phyloP scores from a whole-genome alignment of 495 filamentous ascomycete species.

The Lasiosphaeria hispida region DNA sequence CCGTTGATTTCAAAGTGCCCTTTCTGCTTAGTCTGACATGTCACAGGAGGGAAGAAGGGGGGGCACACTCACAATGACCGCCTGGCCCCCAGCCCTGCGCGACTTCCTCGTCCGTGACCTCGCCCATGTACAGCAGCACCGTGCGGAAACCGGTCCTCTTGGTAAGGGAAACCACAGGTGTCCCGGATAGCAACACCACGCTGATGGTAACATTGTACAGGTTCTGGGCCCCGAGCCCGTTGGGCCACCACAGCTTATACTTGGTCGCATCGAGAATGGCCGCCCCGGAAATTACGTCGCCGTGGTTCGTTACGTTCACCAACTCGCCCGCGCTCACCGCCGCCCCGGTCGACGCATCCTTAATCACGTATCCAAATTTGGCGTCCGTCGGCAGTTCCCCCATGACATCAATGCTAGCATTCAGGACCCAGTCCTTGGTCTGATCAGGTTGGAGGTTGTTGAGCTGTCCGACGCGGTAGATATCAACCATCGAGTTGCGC shows the following conservation, averaged over 20 bases:
- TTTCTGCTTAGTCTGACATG: not conserved
- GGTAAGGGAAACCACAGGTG: constrained; percentile 45
- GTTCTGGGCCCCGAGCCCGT: constrained; percentile 56
- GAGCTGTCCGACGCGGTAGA: constrained; percentile 60
- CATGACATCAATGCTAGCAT: constrained; percentile 65
- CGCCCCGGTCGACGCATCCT: constrained; percentile 45
- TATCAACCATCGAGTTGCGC: constrained; percentile 58
- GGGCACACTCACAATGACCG: too few species aligned
- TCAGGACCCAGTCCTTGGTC: constrained; percentile 62
- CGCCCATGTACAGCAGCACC: constrained; percentile 60
- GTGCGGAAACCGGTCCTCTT: constrained; percentile 66
- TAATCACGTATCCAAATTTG: constrained; percentile 53
- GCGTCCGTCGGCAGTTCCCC: constrained; percentile 50
- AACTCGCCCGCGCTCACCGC: constrained; percentile 47
- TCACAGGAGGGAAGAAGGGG: too few species aligned
- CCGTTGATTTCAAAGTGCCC: constrained; percentile 67
- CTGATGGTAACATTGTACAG: constrained; percentile 58
- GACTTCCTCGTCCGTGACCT: constrained; percentile 57
- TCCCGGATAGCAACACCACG: constrained; percentile 37
- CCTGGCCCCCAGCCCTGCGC: constrained; percentile 37
- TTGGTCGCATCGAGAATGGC: constrained; percentile 40
- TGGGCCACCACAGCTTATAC: constrained; percentile 66
- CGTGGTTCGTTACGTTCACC: constrained; percentile 42
- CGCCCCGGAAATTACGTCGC: constrained; percentile 52
- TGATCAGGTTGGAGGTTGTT: constrained; percentile 61